phyloP scores from a whole-genome alignment of 805 yeast genomes.

The Saturnispora halmiae region DNA sequence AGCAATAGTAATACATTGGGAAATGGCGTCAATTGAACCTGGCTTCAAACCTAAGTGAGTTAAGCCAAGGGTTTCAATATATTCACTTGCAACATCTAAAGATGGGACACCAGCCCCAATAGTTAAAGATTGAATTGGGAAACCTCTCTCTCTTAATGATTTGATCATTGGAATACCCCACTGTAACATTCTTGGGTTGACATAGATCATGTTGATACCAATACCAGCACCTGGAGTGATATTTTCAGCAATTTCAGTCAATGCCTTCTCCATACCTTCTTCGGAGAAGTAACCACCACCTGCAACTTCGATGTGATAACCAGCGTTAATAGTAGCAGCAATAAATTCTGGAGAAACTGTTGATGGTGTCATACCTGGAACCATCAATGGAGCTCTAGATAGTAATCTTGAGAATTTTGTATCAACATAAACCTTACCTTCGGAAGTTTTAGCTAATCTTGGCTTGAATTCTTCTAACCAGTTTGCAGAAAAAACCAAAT shows the following conservation, averaged over 20 bases:
- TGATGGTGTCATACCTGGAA: constrained; percentile 99
- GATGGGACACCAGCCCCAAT: constrained; percentile 99
- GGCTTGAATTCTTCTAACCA: constrained; percentile 91
- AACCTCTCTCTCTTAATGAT: constrained; percentile 80
- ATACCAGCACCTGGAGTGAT: constrained; percentile 83
- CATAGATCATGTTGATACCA: constrained; percentile 88
- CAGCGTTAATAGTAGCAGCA: constrained; percentile 89
- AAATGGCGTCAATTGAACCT: constrained; percentile 90
- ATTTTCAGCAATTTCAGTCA: constrained; percentile 58
- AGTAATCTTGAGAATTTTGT: constrained; percentile 88
- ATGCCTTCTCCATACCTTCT: constrained; percentile 59
- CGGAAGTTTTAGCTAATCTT: constrained; percentile 62
- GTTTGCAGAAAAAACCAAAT: constrained; percentile 75
- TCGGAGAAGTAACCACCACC: constrained; percentile 97
- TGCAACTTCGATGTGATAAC: constrained; percentile 94
- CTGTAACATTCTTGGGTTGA: constrained; percentile 93
- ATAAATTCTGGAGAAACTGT: constrained; percentile 93
- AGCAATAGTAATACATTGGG: constrained; percentile 81
- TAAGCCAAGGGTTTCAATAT: constrained; percentile 83
- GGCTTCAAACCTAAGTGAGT: constrained; percentile 96
- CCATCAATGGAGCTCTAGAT: constrained; percentile 93
- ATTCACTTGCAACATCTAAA: constrained; percentile 92
- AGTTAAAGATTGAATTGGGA: constrained; percentile 91
- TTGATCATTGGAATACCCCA: constrained; percentile 98
- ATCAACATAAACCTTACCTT: constrained; percentile 75